Conservation (phyloP, 2,329 filamentous ascomycete species). For the Colletotrichum ledebouriae region DNA sequence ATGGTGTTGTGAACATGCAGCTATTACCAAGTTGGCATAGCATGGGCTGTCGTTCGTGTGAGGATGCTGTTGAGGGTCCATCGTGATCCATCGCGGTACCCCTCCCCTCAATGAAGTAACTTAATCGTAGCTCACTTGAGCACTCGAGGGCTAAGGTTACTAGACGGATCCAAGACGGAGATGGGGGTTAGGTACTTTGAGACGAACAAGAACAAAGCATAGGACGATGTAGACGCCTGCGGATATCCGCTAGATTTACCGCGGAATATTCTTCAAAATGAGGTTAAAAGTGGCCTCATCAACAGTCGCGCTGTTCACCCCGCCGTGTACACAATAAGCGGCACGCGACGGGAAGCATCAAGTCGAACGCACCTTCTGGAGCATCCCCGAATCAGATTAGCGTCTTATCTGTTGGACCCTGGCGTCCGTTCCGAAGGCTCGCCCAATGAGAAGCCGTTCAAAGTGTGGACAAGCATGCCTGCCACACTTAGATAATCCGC, state of each 20-base stretch:
- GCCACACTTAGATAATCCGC: conserved; percentile 37
- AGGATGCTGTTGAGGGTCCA: not conserved
- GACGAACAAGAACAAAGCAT: not conserved
- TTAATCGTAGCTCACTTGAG: conserved; percentile 20
- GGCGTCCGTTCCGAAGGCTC: conserved; percentile 19
- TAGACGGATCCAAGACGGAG: conserved; percentile 15
- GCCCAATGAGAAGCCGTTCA: conserved; percentile 31
- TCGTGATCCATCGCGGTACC: not conserved
- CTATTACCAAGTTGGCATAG: conserved; percentile 7
- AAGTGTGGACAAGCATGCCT: conserved; percentile 35
- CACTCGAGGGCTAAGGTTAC: conserved; percentile 10
- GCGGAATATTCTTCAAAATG: conserved; percentile 14
- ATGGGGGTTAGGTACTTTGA: too few species aligned
- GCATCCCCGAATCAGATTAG: conserved; percentile 29
- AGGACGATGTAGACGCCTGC: not conserved
- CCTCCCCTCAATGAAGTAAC: conserved; percentile 18
- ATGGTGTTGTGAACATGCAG: conserved; percentile 18
- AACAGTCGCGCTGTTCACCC: conserved; percentile 17
- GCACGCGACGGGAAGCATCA: conserved; percentile 13
- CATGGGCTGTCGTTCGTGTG: conserved; percentile 18
- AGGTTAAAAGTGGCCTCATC: conserved; percentile 23
- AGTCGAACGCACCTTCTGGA: conserved; percentile 39
- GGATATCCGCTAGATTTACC: not conserved
- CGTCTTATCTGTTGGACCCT: conserved; percentile 31
- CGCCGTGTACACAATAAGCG: conserved; percentile 16